phyloP scores from a whole-genome alignment of 345 rosid species.

The Lenwebbia sp. region DNA sequence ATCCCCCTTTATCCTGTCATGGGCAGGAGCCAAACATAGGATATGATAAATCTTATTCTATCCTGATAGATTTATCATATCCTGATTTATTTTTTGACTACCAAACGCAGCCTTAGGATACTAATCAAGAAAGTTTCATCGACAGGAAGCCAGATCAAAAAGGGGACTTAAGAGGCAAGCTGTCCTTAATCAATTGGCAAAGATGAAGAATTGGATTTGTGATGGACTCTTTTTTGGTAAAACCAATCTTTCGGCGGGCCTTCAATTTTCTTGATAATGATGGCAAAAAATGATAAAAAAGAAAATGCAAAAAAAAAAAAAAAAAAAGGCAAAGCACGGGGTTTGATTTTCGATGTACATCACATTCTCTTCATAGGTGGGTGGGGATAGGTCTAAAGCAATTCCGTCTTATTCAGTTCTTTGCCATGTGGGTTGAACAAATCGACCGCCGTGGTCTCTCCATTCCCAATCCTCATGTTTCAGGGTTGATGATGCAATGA shows the following conservation, averaged over 20 bases:
- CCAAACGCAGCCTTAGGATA: no score
- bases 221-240: neutral
- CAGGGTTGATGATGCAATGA: neutral
- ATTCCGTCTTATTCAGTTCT: no score
- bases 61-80: no score
- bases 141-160: neutral
- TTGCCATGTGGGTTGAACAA: no score
- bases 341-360: neutral
- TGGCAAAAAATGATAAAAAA: neutral
- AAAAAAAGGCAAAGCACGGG: neutral
- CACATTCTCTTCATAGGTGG: neutral
- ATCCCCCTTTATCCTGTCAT: no score
- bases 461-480: neutral
- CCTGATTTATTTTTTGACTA: no score
- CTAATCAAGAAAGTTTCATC: neutral
- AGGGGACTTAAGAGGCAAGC: neutral
- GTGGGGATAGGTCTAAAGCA: neutral
- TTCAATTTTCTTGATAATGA: neutral
- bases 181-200: no score
- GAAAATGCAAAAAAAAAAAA: fast-evolving
- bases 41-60: no score
- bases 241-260: neutral
- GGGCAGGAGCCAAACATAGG: no score
- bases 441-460: neutral
- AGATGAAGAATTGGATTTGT: neutral